Conservation (phyloP, 768 basidiomycete species). For the Hypholoma fasciculare region DNA sequence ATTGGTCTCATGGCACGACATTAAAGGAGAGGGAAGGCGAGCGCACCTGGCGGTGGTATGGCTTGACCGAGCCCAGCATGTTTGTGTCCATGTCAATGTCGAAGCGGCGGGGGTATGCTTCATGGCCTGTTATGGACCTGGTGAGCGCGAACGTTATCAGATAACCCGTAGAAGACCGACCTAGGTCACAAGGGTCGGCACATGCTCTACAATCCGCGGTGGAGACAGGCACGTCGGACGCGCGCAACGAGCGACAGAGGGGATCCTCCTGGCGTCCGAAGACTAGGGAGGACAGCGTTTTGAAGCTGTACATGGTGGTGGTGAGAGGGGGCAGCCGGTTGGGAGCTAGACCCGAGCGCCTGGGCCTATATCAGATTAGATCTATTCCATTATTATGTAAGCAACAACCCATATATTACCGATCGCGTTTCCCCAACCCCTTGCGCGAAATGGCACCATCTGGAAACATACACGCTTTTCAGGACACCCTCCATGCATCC, state of each 20-base stretch:
- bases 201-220: constrained; percentile 72
- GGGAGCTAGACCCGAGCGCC: constrained; percentile 8
- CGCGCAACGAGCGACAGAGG: constrained; percentile 51
- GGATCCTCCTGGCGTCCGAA: constrained; percentile 38
- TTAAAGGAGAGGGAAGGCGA: background rate
- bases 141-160: constrained; percentile 25
- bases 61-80: constrained; percentile 85
- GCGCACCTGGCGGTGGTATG: constrained; percentile 77
- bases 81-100: constrained; percentile 77
- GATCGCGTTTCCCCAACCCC: background rate
- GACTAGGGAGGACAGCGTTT: constrained; percentile 41
- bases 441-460: constrained; percentile 23
- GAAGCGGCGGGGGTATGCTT: constrained; percentile 72
- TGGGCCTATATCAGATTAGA: constrained; percentile 29
- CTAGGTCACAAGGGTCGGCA: constrained; percentile 75
- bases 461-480: constrained; percentile 30
- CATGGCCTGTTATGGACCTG: constrained; percentile 51
- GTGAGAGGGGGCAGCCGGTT: constrained; percentile 11
- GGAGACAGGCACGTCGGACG: constrained; percentile 63
- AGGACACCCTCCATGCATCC: constrained; percentile 23
- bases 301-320: constrained; percentile 36
- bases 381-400: constrained; percentile 15
- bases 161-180: constrained; percentile 32
- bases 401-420: constrained; percentile 1
- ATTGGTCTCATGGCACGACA: background rate